Conservation (phyloP, 2,329 filamentous ascomycete genomes). For the Cyphellophora attinorum region DNA sequence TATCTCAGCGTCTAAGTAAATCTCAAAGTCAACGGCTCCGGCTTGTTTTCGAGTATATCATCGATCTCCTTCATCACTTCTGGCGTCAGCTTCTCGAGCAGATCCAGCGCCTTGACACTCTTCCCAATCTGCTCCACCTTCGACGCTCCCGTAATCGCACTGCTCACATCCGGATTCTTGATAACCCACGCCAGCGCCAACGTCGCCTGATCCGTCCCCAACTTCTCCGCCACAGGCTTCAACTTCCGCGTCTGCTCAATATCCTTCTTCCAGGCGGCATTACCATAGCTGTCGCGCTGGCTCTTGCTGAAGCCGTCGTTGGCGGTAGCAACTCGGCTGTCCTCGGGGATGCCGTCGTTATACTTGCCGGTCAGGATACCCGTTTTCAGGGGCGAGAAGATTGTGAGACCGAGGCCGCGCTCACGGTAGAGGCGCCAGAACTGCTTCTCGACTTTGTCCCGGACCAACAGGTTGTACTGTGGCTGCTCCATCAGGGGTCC, state of each 20-base stretch:
- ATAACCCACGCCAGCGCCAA: constrained; percentile 51
- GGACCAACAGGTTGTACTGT: constrained; percentile 55
- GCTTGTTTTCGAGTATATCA: constrained; percentile 24
- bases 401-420: constrained; percentile 52
- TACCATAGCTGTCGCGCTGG: constrained; percentile 31
- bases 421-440: constrained; percentile 52
- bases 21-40: constrained; percentile 3
- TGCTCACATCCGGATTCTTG: constrained; percentile 47
- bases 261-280: constrained; percentile 30
- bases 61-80: constrained; percentile 40
- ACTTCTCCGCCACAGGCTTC: constrained; percentile 51
- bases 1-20: not conserved
- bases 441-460: constrained; percentile 54
- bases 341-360: constrained; percentile 51
- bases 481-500: constrained; percentile 59
- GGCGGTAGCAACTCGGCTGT: constrained; percentile 49
- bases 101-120: constrained; percentile 32
- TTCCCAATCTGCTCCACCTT: constrained; percentile 31
- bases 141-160: constrained; percentile 31
- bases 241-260: constrained; percentile 50
- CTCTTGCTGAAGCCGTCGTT: constrained; percentile 47
- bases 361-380: constrained; percentile 62
- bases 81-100: constrained; percentile 33
- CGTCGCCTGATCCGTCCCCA: constrained; percentile 51
- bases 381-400: constrained; percentile 52